Percentiles rank a stretch among this genome's conserved stretches.
Evolutionary conservation across 805 yeast genomes (phyloP).

Genomic region (Cyberlindnera subsufficiens): DNA sequence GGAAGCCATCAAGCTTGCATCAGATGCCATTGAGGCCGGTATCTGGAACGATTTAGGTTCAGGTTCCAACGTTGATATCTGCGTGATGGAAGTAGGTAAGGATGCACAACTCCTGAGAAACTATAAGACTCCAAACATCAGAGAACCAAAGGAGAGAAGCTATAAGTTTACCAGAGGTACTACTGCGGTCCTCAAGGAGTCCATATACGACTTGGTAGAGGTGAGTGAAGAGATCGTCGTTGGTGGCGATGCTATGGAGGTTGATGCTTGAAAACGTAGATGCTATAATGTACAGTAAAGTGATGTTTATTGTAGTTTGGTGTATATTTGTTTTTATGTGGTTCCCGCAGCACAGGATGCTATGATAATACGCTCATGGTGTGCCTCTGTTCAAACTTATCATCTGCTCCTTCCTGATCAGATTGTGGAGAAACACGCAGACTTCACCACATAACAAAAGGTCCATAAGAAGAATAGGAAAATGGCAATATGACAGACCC

Average conservation of each 20-base stretch:
- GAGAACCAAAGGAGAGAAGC: constrained; percentile 74
- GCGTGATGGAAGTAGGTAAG: constrained; percentile 92
- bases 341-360: background rate
- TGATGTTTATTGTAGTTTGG: too few species aligned
- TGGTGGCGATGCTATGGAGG: constrained; percentile 43
- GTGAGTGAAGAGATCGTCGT: constrained; percentile 58
- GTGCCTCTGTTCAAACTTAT: too few species aligned
- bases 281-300: too few species aligned
- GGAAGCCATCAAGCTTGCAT: constrained; percentile 85
- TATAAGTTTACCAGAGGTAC: constrained; percentile 91
- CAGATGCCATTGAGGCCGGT: constrained; percentile 95
- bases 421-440: too few species aligned
- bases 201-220: constrained; percentile 58
- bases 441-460: too few species aligned
- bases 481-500: too few species aligned
- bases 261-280: constrained; percentile 28
- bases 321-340: background rate
- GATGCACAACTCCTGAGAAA: constrained; percentile 84
- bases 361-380: background rate
- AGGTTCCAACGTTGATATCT: constrained; percentile 95
- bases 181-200: constrained; percentile 75
- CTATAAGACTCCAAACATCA: constrained; percentile 84
- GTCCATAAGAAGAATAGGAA: too few species aligned
- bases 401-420: too few species aligned
- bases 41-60: constrained; percentile 99